These are phyloP conservation scores for Penicillium ochrochloron DNA, from an alignment of 495 filamentous ascomycete genomes.

Conservation along the genomic window DNA sequence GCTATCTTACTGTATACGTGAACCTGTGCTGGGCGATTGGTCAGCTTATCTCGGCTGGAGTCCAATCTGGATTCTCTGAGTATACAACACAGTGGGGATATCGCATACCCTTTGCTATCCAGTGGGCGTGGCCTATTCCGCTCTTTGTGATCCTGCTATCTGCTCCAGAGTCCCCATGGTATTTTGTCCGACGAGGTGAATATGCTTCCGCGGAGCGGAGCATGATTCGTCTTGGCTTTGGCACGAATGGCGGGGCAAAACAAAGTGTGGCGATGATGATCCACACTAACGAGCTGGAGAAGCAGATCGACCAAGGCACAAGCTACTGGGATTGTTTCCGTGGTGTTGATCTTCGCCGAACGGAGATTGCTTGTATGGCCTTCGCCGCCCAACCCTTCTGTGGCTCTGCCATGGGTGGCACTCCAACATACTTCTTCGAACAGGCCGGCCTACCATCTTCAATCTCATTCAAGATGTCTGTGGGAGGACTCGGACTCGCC, in stretches of 20 bases:
- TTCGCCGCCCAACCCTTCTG: conserved; percentile 37
- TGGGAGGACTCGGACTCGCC: conserved; percentile 51
- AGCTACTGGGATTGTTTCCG: conserved; percentile 47
- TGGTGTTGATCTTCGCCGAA: conserved; percentile 44
- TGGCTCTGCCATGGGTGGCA: conserved; percentile 36
- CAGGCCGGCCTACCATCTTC: conserved; percentile 40
- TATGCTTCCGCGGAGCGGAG: background rate
- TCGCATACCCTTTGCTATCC: conserved; percentile 3
- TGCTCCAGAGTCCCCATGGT: conserved; percentile 55
- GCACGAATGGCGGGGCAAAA: background rate
- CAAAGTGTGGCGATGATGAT: conserved; percentile 45
- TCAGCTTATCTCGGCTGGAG: conserved; percentile 12
- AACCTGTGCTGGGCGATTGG: conserved; percentile 63
- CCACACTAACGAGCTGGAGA: conserved; percentile 45
- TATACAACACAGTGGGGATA: conserved; percentile 4
- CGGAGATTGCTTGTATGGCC: conserved; percentile 39
- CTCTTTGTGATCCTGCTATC: conserved; percentile 46
- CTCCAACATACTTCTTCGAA: conserved; percentile 49
- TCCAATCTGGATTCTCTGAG: conserved; percentile 9
- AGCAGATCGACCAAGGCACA: conserved; percentile 33
- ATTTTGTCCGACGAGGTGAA: conserved; percentile 41
- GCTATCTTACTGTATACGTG: conserved; percentile 67
- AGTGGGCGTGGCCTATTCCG: conserved; percentile 26
- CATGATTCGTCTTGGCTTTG: conserved; percentile 6
- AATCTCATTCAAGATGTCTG: conserved; percentile 30